phyloP scores from a whole-genome alignment of 2,329 filamentous ascomycete genomes.

The Thermothelomyces thermophilus region DNA sequence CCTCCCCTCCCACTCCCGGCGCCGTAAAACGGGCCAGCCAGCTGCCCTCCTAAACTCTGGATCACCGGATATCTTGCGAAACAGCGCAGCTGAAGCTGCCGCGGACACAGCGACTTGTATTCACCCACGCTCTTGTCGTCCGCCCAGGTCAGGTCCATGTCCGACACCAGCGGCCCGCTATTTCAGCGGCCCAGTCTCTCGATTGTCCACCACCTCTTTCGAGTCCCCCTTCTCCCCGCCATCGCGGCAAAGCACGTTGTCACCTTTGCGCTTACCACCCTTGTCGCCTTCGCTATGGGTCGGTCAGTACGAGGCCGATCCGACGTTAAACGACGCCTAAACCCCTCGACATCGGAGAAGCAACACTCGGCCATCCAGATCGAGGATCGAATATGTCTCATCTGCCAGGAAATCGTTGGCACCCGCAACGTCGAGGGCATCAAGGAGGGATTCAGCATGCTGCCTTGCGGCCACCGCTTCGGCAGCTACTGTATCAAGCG shows the following conservation, averaged over 20 bases:
- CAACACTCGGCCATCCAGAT: neutral
- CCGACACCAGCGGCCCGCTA: conserved; percentile 1
- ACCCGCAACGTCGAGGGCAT: conserved; percentile 32
- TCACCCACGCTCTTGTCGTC: neutral
- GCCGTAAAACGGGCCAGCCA: neutral
- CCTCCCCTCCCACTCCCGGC: no score
- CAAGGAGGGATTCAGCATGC: conserved; percentile 34
- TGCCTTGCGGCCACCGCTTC: conserved; percentile 40
- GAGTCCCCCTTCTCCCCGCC: neutral
- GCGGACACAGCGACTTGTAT: neutral
- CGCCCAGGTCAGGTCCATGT: neutral
- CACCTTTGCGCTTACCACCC: neutral
- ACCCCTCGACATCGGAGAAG: neutral
- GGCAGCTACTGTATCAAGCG: conserved; percentile 38
- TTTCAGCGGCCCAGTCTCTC: neutral
- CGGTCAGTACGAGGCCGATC: conserved; percentile 6
- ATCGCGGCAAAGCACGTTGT: neutral
- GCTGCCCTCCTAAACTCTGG: neutral
- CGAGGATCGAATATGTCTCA: conserved; percentile 30
- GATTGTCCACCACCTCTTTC: neutral
- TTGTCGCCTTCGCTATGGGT: conserved; percentile 12
- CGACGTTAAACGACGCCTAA: neutral
- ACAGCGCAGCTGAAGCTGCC: neutral
- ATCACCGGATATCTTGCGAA: neutral
- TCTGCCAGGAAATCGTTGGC: conserved; percentile 39